Base-by-base conservation (phyloP, 768 basidiomycete genomes). In the Mycena galericulata region DNA sequence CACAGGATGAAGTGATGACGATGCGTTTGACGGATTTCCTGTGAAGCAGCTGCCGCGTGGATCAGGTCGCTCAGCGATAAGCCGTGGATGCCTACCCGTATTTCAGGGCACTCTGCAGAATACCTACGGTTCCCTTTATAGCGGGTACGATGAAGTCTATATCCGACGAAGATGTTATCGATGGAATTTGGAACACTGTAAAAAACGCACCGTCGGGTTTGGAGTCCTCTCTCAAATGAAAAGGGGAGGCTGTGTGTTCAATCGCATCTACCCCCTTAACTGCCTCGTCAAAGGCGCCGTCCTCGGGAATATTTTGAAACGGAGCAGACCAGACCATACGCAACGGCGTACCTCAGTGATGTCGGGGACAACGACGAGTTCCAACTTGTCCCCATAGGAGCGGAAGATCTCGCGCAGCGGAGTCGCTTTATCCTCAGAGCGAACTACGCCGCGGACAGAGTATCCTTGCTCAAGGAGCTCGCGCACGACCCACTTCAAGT, bases 231-330 rank as follows among this genome's bases (percentile, higher is more conserved):
- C 36, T 6, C 7, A 54, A 36, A 54, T 54, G 34, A 73, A 89
- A 84, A 1, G 92, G 92, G 1, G 91, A 92, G 0, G 91, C 91
- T 4, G 84, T 88, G 73, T 93, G 93, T 40, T 81, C 84, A 56
- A 96, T 87, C 0, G 86, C 94, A 65, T 93, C 89, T 10, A 95
- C 88, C 1, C 86, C 92, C 75, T 89, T 87, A 65, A 95, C 91
- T 0, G 89, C 93, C 56, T 93, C 89, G 75, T 95, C 92, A 68
- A 94, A 96, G 1, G 90, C 92, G 9, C 87, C 88, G 3, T 85
- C 85, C 89, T 90, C 54, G 26, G 34, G 34, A 36, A 14, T 6
- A 7, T 14, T 14, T 36, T 36, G 34, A 36, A 36, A 36, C 14
- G 34, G 14, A 14, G 34, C 34, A 36, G 34, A 36, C 6, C 14